A percentile compares a stretch with the other conserved stretches of the same genome.
Evolutionary conservation across 2,329 filamentous ascomycete species (phyloP).

Genomic region (Aspergillus hiratsukae): DNA sequence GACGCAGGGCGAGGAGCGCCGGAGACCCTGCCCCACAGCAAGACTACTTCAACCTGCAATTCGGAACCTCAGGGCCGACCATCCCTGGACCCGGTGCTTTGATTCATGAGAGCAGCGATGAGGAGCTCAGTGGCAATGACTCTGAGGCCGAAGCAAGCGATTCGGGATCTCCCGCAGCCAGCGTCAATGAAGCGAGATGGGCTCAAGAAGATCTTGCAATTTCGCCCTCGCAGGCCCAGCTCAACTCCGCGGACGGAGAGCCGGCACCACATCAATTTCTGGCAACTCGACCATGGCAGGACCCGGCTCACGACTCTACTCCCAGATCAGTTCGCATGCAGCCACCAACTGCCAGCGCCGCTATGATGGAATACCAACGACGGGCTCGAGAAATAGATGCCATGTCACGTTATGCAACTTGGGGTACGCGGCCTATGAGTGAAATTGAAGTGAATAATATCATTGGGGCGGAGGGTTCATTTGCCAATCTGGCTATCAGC

Average conservation of each 20-base stretch:
- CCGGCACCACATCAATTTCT: conserved; percentile 36
- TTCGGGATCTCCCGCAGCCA: conserved; percentile 25
- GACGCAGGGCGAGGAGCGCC: conserved; percentile 46
- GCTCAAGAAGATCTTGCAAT: conserved; percentile 18
- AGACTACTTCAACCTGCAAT: conserved; percentile 32
- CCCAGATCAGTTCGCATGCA: conserved; percentile 36
- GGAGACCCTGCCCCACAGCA: conserved; percentile 30
- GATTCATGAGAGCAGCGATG: conserved; percentile 41
- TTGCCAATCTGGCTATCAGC: conserved; percentile 37
- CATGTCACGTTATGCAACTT: conserved; percentile 52
- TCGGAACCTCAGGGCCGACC: conserved; percentile 28
- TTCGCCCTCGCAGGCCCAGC: conserved; percentile 20
- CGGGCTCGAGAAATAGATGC: conserved; percentile 50
- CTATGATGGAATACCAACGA: conserved; percentile 50
- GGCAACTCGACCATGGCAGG: conserved; percentile 47
- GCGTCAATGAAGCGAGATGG: conserved; percentile 21
- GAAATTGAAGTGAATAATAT: conserved; percentile 49
- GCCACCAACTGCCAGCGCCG: conserved; percentile 50
- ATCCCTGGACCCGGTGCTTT: conserved; percentile 51
- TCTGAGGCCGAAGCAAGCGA: conserved; percentile 20
- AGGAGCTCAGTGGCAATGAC: conserved; percentile 25
- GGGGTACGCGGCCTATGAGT: conserved; percentile 48
- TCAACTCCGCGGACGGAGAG: conserved; percentile 24
- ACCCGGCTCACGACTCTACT: conserved; percentile 32
- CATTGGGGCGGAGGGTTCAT: conserved; percentile 41